Base-by-base conservation (phyloP, 108 stramenopile species). In the Discostella stelligeroides region DNA sequence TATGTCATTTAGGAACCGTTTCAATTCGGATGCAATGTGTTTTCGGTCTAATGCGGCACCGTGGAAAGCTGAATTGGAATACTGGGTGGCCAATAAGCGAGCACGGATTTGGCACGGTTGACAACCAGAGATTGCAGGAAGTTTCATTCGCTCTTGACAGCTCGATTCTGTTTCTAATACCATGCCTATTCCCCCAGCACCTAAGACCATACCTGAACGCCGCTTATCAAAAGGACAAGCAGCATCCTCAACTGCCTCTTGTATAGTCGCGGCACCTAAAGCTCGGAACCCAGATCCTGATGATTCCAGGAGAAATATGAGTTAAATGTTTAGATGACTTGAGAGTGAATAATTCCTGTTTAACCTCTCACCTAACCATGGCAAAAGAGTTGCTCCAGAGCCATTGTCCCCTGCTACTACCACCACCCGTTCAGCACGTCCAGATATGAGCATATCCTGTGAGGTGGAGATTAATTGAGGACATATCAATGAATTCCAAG, bases 391-490 rank as follows among this genome's bases (percentile, higher is more conserved):
- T 30, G 85, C 94, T 1, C 94, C 92, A 28, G 93, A 91, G 7
- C 94, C 97, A 79, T 95, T 91, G 75, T 98, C 97, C 20, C 96
- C 96, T 9, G 96, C 92, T 23, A 98, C 88, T 42, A 98, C 96
- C 21, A 98, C 93, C 38, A 98, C 93, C 10, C 97, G 91, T 60
- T 96, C 94, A 39, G 92, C 92, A 9, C 97, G 86, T 39, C 97
- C 97, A 24, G 89, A 87, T 38, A 89, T 86, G 4, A 98, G 82
- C 92, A 97, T 93, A 65, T 98, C 97, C 77, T 54, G 2, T 5
- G 34, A 34, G 34, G 3, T 34, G 34, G 34, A 34, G 25, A 54
- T 4, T 15, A 30, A 28, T 23, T 23, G 25, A 29, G 27, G 0
- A 13, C 25, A 29, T 28, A 27, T 29, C 28, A 29, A 11, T 27